These are phyloP conservation scores for Rubia tinctorum DNA, from an alignment of 305 asterid species.

Conservation along the genomic window DNA sequence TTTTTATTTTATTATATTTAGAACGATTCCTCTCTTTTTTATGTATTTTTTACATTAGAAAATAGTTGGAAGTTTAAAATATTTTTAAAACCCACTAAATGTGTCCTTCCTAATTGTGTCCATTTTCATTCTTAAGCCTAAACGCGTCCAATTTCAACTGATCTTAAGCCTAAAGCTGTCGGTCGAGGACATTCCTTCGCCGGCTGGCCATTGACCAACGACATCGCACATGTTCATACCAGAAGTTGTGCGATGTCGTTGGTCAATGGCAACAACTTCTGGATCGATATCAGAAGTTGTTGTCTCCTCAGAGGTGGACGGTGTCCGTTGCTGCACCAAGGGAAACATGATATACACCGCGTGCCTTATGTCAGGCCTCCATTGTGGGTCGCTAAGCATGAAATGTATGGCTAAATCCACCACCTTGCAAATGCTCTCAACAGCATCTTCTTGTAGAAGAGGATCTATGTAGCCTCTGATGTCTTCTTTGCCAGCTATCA, in stretches of 20 bases:
- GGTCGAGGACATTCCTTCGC: constrained; percentile 36
- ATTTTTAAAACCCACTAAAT: too few species aligned
- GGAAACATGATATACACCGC: constrained; percentile 58
- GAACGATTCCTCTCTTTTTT: too few species aligned
- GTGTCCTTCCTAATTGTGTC: too few species aligned
- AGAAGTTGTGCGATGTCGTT: too few species aligned
- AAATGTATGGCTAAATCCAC: constrained; percentile 80
- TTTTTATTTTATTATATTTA: too few species aligned
- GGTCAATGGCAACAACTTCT: too few species aligned
- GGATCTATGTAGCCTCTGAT: constrained; percentile 48
- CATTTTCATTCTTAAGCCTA: too few species aligned
- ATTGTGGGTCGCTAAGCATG: constrained; percentile 63
- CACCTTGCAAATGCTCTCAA: constrained; percentile 48
- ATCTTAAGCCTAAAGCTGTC: too few species aligned
- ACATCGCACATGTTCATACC: constrained; percentile 65
- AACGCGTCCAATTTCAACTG: too few species aligned
- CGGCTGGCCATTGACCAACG: constrained; percentile 64
- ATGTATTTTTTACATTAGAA: too few species aligned
- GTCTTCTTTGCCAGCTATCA: constrained; percentile 39
- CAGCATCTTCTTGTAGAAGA: constrained; percentile 36
- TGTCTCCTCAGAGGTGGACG: constrained; percentile 27
- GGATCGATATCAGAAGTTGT: constrained; percentile 36
- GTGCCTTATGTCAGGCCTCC: constrained; percentile 84
- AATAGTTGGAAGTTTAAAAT: too few species aligned
- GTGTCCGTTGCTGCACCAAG: constrained; percentile 71